Base-by-base conservation (phyloP, 192 early-diverging fungal species). In the Backusella luteola region DNA sequence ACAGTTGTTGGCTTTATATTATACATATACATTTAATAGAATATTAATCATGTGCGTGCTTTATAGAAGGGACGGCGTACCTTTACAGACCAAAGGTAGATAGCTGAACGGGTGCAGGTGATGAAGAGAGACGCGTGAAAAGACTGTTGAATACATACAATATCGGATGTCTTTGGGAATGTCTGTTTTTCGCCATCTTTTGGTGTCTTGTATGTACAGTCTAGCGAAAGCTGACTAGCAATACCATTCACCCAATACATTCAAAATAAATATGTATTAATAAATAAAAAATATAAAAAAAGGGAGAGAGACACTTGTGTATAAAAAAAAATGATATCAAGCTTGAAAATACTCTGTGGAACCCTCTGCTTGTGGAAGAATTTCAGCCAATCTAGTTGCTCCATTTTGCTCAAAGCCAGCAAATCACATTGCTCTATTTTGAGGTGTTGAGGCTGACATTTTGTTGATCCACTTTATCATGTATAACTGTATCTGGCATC, bases 71-170 rank as follows among this genome's bases (percentile, higher is more conserved):
- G 9, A 56, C n/a, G n/a, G 4, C n/a, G 46, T 86, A 94, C 93
- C 85, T 89, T 79, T 56, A 87, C 76, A 9, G 85, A 82, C 93
- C 93, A 94, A 63, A 94, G 79, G 44, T 89, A 89, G 66, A 92
- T 73, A 9, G 89, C 87, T 67, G 86, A 85, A 46, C 79, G 79
- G 21, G 91, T 90, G 49, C 91, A 84, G 32, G 91, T 84, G 4
- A 84, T 86, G 79, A 92, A 94, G 34, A 88, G 79, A 6, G 87
- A 87, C 44, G 85, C 89, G 34, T 82, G 80, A 66, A 82, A 79
- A 59, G 83, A 87, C 9, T 79, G 76, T 68, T 78, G 81, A 73
- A 88, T 79, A 59, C 77, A 79, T 15, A 89, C 80, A 35, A 89
- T 87, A 15, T 81, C 80, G 76, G 76, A n/a, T 56, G 81, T 49